These are phyloP conservation scores for Colletotrichum spinosum DNA, from an alignment of 2,329 filamentous ascomycete genomes.

Conservation along the genomic window DNA sequence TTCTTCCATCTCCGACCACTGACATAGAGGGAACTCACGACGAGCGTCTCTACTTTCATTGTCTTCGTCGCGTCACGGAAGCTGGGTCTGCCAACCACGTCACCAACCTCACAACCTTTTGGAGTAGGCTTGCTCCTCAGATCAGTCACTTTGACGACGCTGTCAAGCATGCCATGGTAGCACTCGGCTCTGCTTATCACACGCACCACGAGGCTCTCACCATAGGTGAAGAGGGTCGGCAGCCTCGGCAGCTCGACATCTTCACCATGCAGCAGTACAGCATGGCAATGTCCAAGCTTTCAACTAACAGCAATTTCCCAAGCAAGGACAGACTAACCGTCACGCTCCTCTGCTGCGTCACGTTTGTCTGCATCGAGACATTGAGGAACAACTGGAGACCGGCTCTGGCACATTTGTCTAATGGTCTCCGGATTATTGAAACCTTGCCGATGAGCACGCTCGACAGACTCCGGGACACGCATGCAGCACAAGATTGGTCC, in stretches of 20 bases:
- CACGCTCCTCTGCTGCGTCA: slow-evolving; percentile 47
- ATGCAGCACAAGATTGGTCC: not conserved
- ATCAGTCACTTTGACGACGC: slow-evolving; percentile 45
- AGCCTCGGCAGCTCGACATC: slow-evolving; percentile 45
- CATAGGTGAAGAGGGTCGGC: slow-evolving; percentile 32
- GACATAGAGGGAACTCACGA: slow-evolving; percentile 49
- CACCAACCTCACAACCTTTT: slow-evolving; percentile 45
- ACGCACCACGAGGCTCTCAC: slow-evolving; percentile 39
- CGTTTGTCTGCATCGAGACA: slow-evolving; percentile 47
- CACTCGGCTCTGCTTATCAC: slow-evolving; percentile 47
- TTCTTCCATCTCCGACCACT: slow-evolving; percentile 47
- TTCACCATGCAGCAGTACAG: slow-evolving; percentile 54
- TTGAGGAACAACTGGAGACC: slow-evolving; percentile 43
- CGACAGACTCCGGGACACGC: slow-evolving; percentile 14
- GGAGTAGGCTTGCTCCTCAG: slow-evolving; percentile 45
- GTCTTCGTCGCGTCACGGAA: slow-evolving; percentile 46
- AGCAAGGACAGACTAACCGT: slow-evolving; percentile 42
- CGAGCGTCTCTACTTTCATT: slow-evolving; percentile 50
- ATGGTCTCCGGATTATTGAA: slow-evolving; percentile 47
- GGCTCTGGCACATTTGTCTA: slow-evolving; percentile 44
- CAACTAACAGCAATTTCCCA: slow-evolving; percentile 21
- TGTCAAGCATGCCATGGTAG: slow-evolving; percentile 49
- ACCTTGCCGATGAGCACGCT: slow-evolving; percentile 41
- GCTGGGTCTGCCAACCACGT: slow-evolving; percentile 45
- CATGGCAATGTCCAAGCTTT: slow-evolving; percentile 47